Percentiles rank a stretch among this genome's conserved stretches.
phyloP scores from a whole-genome alignment of 257 asterid genomes.

The Solanum chiquidenum region DNA sequence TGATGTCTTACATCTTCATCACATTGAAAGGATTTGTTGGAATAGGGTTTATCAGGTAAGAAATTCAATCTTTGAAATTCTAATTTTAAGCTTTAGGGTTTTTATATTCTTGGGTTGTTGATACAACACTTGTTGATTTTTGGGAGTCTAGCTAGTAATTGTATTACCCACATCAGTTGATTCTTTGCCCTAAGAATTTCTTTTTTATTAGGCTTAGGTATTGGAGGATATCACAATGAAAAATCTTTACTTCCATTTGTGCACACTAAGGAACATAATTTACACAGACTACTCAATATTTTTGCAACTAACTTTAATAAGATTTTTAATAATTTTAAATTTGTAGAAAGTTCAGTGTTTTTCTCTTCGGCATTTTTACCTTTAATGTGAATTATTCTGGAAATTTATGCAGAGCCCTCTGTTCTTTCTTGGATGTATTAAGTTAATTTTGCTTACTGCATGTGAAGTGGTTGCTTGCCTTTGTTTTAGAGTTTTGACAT shows the following conservation, averaged over 20 bases:
- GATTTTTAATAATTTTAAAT: not conserved
- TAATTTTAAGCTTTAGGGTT: too few species aligned
- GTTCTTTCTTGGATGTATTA: not conserved
- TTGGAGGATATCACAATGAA: too few species aligned
- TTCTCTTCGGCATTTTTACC: not conserved
- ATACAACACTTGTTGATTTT: too few species aligned
- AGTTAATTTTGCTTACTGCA: not conserved
- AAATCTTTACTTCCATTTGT: not conserved
- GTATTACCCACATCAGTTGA: too few species aligned
- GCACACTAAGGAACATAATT: not conserved
- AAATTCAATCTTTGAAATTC: too few species aligned
- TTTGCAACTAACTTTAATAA: not conserved
- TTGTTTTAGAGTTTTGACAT: not conserved
- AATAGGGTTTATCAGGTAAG: too few species aligned
- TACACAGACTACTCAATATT: not conserved
- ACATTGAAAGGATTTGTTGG: too few species aligned
- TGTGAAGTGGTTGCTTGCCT: not conserved
- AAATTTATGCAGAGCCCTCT: not conserved
- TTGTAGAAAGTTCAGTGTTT: not conserved
- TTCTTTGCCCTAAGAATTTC: too few species aligned
- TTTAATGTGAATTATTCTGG: not conserved
- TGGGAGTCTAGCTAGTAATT: too few species aligned
- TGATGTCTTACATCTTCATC: too few species aligned
- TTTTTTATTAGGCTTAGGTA: too few species aligned
- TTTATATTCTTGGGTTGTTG: too few species aligned